These are phyloP conservation scores for Strigomonas galati DNA, from an alignment of 208 protist genomes.

Conservation along the genomic window DNA sequence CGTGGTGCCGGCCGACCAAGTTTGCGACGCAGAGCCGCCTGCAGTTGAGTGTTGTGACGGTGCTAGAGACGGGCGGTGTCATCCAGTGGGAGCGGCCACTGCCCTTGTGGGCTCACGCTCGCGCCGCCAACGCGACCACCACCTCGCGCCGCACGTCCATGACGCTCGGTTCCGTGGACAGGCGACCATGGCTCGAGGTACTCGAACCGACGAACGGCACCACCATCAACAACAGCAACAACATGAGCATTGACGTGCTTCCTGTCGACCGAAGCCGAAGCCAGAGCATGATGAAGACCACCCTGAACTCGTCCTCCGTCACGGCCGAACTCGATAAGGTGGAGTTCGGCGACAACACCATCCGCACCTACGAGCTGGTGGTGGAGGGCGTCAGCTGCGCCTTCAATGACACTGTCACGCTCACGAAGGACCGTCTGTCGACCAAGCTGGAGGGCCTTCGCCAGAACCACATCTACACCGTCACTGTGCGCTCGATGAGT, in stretches of 20 bases:
- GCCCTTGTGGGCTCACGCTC: slow-evolving; percentile 33
- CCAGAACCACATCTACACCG: slow-evolving; percentile 79
- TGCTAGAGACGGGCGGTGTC: slow-evolving; percentile 69
- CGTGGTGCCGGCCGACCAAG: slow-evolving; percentile 75
- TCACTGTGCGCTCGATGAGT: slow-evolving; percentile 76
- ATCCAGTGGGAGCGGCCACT: slow-evolving; percentile 76
- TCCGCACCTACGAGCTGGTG: slow-evolving; percentile 74
- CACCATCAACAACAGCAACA: neutral
- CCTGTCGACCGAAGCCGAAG: neutral
- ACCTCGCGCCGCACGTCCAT: neutral
- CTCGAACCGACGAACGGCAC: neutral
- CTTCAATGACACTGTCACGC: slow-evolving; percentile 38
- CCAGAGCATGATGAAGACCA: slow-evolving; percentile 4
- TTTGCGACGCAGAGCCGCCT: slow-evolving; percentile 84
- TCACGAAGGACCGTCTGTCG: slow-evolving; percentile 52
- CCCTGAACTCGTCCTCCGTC: neutral
- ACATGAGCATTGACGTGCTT: neutral
- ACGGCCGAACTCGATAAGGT: slow-evolving; percentile 31
- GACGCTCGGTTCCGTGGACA: neutral
- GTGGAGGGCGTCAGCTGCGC: slow-evolving; percentile 65
- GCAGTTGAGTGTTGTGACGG: slow-evolving; percentile 55
- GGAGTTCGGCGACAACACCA: slow-evolving; percentile 64
- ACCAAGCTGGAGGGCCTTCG: slow-evolving; percentile 51
- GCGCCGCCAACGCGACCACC: too few species aligned
- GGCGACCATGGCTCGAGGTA: neutral